Evolutionary conservation across 108 stramenopile species (phyloP), one percentile per base, ranked within the genome.

Genomic region (Discostella stelligeroides): DNA sequence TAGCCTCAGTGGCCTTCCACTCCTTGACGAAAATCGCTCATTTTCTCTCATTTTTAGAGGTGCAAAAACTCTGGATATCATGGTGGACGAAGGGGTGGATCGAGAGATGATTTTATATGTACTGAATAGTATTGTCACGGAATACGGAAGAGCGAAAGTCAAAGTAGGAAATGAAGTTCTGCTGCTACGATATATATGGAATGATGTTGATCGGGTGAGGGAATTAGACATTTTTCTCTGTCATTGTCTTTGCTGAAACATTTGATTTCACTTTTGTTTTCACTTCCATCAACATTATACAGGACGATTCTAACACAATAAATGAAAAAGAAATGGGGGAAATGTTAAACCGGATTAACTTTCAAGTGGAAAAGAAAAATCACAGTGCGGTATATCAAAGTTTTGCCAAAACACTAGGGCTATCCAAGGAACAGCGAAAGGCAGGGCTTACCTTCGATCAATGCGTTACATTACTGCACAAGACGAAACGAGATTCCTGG

Each of bases 21-120:
- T 77, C 23, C 55, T 94, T 30, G 81, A 86, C 78, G 82, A 89
- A 27, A 82, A 68, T 4, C 60, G 53, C 37, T 89, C 79, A 18
- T 92, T 94, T 61, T 87, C 86, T 39, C 87, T 94, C 30, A 79
- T 92, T 15, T 94, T 90, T 70, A 66, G 93, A 38, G 93, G 93
- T 11, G 88, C 82, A 1, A 80, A 85, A 72, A 91, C 90, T 12
- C 58, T 94, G 25, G 93, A 94, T 76, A 24, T 91, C 1, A 87
- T 94, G 88, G 83, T 88, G 38, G 57, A 73, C 13, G 68, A 72
- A 14, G 75, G 62, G 29, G 61, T 42, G 9, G 82, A 82, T 49
- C 74, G 90, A 10, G 89, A 92, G 73, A 79, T 83, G 50, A 74
- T 94, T 29, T 47, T 90, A 12, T 80, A 88, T 66, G 82, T 85